phyloP scores from a whole-genome alignment of 228 moss, liverwort and hornwort species.

The Sphagnum fallax region DNA sequence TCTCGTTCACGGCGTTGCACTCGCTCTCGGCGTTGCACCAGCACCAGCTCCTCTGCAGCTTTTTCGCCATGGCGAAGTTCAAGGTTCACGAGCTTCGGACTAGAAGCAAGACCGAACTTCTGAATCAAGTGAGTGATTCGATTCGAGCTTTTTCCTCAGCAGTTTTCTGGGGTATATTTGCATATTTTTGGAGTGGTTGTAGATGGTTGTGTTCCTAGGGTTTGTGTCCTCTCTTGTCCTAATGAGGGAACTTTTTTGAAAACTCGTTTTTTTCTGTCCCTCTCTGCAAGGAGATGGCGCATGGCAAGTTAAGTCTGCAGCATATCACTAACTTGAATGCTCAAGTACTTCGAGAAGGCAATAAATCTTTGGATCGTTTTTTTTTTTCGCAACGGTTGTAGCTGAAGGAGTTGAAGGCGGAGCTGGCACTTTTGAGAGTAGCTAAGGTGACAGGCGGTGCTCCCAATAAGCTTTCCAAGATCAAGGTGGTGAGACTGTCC shows the following conservation, averaged over 20 bases:
- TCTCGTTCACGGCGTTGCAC: too few species aligned
- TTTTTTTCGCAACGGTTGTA: not conserved
- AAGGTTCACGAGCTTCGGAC: slow-evolving; percentile 86
- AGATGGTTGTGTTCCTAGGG: not conserved
- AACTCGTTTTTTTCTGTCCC: too few species aligned
- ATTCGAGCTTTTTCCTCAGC: not conserved
- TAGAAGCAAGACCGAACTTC: slow-evolving; percentile 82
- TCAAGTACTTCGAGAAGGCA: not conserved
- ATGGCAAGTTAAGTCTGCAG: not conserved
- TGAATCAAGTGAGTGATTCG: slow-evolving; percentile 46
- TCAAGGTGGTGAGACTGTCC: slow-evolving; percentile 89
- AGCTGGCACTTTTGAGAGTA: slow-evolving; percentile 80
- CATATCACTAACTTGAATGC: not conserved
- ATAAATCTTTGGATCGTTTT: not conserved
- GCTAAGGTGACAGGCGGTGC: slow-evolving; percentile 94
- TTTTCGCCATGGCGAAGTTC: slow-evolving; percentile 34
- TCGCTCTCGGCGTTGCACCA: too few species aligned
- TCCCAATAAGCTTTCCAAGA: slow-evolving; percentile 89
- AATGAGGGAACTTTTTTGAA: too few species aligned
- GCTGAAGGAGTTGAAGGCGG: slow-evolving; percentile 93
- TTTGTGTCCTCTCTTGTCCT: not conserved
- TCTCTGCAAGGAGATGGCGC: not conserved
- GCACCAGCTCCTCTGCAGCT: too few species aligned
- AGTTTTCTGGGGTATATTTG: not conserved
- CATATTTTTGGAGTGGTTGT: not conserved